Conservation (phyloP, 2,329 filamentous ascomycete genomes). For the Ophiognomonia clavigignenti-juglandacearum region DNA sequence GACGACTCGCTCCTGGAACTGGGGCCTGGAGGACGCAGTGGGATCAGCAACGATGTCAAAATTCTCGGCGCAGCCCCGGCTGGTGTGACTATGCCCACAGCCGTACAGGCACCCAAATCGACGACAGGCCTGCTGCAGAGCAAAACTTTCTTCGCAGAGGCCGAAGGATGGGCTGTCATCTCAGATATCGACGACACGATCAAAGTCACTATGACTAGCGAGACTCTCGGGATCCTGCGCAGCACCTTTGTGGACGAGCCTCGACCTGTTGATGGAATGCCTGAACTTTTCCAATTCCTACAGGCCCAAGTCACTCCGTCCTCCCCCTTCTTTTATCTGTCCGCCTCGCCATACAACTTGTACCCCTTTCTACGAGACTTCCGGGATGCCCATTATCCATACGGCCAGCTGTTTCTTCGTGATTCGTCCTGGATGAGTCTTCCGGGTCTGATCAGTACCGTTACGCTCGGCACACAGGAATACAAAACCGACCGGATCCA, state of each 20-base stretch:
- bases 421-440: slow-evolving; percentile 85
- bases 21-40: slow-evolving; percentile 67
- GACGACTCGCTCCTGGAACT: slow-evolving; percentile 44
- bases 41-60: slow-evolving; percentile 63
- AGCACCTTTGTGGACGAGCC: slow-evolving; percentile 80
- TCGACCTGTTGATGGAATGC: slow-evolving; percentile 72
- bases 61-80: slow-evolving; percentile 42
- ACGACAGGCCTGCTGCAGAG: slow-evolving; percentile 54
- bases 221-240: slow-evolving; percentile 73
- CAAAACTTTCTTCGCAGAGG: slow-evolving; percentile 69
- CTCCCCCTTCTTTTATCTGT: slow-evolving; percentile 88
- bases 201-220: slow-evolving; percentile 80
- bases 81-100: slow-evolving; percentile 41
- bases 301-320: slow-evolving; percentile 45
- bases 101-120: slow-evolving; percentile 45
- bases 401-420: slow-evolving; percentile 76
- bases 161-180: slow-evolving; percentile 79
- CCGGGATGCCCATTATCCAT: slow-evolving; percentile 64
- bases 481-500: slow-evolving; percentile 82
- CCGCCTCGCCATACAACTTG: slow-evolving; percentile 89
- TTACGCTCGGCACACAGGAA: slow-evolving; percentile 75
- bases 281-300: slow-evolving; percentile 71
- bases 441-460: slow-evolving; percentile 68
- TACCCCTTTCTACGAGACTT: slow-evolving; percentile 83
- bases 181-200: slow-evolving; percentile 95